phyloP scores from a whole-genome alignment of 2,329 filamentous ascomycete species.

The Colletotrichum falcatum region DNA sequence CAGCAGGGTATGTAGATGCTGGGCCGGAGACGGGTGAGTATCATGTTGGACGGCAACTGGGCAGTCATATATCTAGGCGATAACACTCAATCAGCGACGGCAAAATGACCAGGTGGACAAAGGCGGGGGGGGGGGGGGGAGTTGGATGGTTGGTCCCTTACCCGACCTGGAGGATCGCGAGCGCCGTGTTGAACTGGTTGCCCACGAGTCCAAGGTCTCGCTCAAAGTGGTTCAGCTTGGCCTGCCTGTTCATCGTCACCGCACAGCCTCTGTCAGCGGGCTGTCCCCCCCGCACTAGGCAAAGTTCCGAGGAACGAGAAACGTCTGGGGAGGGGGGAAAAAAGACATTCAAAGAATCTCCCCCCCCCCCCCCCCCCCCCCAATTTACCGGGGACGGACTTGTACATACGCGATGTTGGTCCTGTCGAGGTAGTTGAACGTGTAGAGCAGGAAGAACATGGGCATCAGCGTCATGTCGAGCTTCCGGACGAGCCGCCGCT shows the following conservation, averaged over 20 bases:
- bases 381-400: too few relatives aligned
- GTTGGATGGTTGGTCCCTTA: neutral
- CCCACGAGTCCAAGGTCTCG: neutral
- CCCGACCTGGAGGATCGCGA: neutral
- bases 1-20: conserved; percentile 43
- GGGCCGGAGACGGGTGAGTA: conserved; percentile 41
- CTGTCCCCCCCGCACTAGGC: too few relatives aligned
- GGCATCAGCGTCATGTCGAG: neutral
- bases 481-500: neutral
- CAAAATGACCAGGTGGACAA: neutral
- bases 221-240: neutral
- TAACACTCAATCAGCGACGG: neutral
- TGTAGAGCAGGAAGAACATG: neutral
- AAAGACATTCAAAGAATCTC: too few relatives aligned
- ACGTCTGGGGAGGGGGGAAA: too few relatives aligned
- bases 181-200: neutral
- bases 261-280: neutral
- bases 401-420: neutral
- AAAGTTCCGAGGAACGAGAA: too few relatives aligned
- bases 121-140: neutral
- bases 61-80: conserved; percentile 8
- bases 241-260: neutral
- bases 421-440: neutral
- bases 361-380: too few relatives aligned
- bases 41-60: conserved; percentile 44